Conservation (phyloP, 83 land plant species). For the Thuja plicata region DNA sequence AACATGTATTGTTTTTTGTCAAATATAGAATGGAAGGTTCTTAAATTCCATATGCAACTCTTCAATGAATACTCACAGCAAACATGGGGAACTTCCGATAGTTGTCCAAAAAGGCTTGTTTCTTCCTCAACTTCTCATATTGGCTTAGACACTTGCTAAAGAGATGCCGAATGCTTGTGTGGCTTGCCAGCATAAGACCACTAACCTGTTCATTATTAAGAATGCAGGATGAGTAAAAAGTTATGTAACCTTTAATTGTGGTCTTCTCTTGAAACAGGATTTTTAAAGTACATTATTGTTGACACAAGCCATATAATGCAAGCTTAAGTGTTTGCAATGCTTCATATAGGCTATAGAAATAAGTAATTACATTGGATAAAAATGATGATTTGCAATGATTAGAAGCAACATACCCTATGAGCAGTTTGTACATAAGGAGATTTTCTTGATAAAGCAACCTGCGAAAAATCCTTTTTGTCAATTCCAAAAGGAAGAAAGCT, state of each 20-base stretch:
- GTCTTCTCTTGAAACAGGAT: not conserved
- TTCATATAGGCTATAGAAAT: conserved; percentile 6
- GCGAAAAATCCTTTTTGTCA: conserved; percentile 20
- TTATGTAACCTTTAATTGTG: not conserved
- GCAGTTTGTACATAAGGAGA: conserved; percentile 99
- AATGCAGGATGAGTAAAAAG: not conserved
- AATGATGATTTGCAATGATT: not conserved
- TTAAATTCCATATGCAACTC: not conserved
- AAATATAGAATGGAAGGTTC: not conserved
- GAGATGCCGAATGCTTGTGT: conserved; percentile 97
- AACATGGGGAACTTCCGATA: conserved; percentile 99
- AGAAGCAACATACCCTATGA: conserved; percentile 67
- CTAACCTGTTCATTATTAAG: conserved; percentile 64
- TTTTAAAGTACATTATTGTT: not conserved
- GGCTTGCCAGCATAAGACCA: conserved; percentile 99
- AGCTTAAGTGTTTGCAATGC: not conserved
- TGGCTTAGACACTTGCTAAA: conserved; percentile 94
- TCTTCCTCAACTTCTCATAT: conserved; percentile 97
- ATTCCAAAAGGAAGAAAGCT: conserved; percentile 9
- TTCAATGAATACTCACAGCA: conserved; percentile 66
- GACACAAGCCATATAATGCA: not conserved
- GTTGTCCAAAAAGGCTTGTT: conserved; percentile 97
- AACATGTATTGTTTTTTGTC: not conserved
- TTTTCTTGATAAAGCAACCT: conserved; percentile 98
- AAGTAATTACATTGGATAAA: not conserved